Evolutionary conservation across 2,329 filamentous ascomycete genomes (phyloP).

Genomic region (Curvularia hawaiiensis): DNA sequence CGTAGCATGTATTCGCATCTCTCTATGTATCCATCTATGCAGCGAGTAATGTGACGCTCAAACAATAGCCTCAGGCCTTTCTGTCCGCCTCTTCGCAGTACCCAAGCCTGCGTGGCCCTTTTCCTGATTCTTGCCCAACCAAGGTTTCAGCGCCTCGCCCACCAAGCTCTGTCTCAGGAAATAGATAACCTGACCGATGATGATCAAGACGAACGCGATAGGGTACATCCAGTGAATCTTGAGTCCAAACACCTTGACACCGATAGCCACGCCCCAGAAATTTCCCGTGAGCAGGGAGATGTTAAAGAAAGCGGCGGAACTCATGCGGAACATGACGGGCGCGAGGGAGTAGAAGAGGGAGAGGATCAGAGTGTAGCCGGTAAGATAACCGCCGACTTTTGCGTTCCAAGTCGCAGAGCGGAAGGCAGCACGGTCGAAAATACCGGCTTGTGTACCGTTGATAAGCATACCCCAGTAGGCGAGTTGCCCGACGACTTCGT

Average conservation of each 20-base stretch:
- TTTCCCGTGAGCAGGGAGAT: constrained; percentile 92
- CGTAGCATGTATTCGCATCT: neutral
- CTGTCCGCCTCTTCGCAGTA: constrained; percentile 39
- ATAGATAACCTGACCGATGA: constrained; percentile 84
- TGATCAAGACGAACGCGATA: constrained; percentile 91
- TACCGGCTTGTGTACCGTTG: constrained; percentile 87
- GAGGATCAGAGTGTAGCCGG: constrained; percentile 87
- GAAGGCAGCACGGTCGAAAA: constrained; percentile 85
- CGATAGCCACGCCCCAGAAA: constrained; percentile 97
- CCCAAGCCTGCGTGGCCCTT: constrained; percentile 41
- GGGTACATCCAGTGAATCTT: constrained; percentile 89
- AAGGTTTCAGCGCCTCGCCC: constrained; percentile 92
- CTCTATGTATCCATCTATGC: neutral
- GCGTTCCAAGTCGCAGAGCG: constrained; percentile 50
- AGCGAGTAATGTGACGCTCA: constrained; percentile 5
- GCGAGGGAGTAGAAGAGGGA: constrained; percentile 86
- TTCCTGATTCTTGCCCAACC: constrained; percentile 88
- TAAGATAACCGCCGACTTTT: constrained; percentile 76
- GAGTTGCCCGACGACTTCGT: constrained; percentile 92
- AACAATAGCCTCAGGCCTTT: constrained; percentile 38
- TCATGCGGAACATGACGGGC: constrained; percentile 86
- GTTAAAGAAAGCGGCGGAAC: constrained; percentile 93
- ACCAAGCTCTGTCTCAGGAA: constrained; percentile 82
- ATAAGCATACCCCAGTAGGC: constrained; percentile 87
- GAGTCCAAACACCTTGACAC: constrained; percentile 82